phyloP scores from a whole-genome alignment of 2,329 filamentous ascomycete genomes.

The Sarocladium kiliense region DNA sequence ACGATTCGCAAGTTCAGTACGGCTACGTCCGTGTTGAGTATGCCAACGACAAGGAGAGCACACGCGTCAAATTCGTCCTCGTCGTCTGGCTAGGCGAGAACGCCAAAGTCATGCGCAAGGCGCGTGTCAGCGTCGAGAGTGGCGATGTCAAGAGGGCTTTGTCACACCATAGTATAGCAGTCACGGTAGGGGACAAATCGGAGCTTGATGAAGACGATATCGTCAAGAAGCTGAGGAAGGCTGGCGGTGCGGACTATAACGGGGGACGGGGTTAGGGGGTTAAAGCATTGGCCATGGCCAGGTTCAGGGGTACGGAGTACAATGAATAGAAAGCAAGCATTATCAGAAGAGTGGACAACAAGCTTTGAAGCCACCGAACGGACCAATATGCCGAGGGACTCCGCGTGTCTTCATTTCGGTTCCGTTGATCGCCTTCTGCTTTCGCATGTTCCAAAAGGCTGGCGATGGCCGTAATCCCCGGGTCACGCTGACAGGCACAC shows the following conservation, averaged over 20 bases:
- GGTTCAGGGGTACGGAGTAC: background rate
- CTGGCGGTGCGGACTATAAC: conserved; percentile 67
- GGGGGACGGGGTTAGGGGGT: conserved; percentile 48
- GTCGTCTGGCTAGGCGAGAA: conserved; percentile 63
- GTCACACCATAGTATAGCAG: conserved; percentile 59
- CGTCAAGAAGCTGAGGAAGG: conserved; percentile 56
- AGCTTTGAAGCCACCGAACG: too few species aligned
- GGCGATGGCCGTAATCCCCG: too few species aligned
- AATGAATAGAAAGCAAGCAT: background rate
- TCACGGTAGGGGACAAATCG: conserved; percentile 54
- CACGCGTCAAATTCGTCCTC: conserved; percentile 62
- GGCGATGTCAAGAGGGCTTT: conserved; percentile 60
- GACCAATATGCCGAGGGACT: background rate
- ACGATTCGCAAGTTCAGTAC: conserved; percentile 58
- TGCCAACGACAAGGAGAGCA: conserved; percentile 66
- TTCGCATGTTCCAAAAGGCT: too few species aligned
- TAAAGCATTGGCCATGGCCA: background rate
- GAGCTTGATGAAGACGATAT: conserved; percentile 60
- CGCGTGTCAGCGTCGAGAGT: conserved; percentile 62
- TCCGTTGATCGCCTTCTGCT: too few species aligned
- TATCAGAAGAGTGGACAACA: too few species aligned
- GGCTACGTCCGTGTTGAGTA: conserved; percentile 63
- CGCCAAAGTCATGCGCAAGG: conserved; percentile 66
- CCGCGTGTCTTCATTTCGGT: too few species aligned
- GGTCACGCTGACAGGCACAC: background rate